Evolutionary conservation across 345 rosid species (phyloP).

Genomic region (Rhodomyrtus tomentosa): DNA sequence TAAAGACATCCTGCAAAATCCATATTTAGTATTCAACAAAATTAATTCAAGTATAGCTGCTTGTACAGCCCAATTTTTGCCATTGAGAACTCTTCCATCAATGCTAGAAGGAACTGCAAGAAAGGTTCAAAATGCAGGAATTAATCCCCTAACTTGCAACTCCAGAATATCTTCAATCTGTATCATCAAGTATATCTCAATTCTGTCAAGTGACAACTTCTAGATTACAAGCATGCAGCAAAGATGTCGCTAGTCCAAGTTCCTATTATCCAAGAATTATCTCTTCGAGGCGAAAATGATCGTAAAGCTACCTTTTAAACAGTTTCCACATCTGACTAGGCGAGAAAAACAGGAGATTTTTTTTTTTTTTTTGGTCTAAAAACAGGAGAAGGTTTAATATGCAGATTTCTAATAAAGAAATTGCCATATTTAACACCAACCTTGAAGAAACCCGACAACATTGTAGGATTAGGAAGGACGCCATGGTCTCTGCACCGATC

Average conservation of each 20-base stretch:
- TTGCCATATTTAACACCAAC: slow-evolving; percentile 20
- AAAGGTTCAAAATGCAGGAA: background rate
- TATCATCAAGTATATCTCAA: background rate
- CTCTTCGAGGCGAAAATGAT: background rate
- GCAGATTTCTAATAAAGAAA: background rate
- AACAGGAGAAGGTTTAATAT: background rate
- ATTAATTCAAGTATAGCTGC: background rate
- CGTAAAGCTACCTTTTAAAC: background rate
- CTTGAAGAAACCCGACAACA: slow-evolving; percentile 53
- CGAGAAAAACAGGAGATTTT: background rate
- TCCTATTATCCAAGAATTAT: background rate
- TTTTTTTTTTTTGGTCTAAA: too few relatives aligned
- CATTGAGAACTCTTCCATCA: background rate
- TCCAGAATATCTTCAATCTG: background rate
- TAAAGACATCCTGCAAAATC: background rate
- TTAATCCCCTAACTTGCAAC: background rate
- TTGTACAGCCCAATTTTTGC: background rate
- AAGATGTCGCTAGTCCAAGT: background rate
- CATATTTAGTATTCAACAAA: background rate
- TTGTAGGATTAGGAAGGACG: slow-evolving; percentile 35
- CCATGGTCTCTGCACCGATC: slow-evolving; percentile 52
- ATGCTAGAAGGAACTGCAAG: background rate
- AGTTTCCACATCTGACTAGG: background rate
- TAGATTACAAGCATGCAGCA: background rate
- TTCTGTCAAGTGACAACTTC: background rate